These are phyloP conservation scores for Berberis thunbergii DNA, from an alignment of 164 flowering plant genomes.

Conservation along the genomic window DNA sequence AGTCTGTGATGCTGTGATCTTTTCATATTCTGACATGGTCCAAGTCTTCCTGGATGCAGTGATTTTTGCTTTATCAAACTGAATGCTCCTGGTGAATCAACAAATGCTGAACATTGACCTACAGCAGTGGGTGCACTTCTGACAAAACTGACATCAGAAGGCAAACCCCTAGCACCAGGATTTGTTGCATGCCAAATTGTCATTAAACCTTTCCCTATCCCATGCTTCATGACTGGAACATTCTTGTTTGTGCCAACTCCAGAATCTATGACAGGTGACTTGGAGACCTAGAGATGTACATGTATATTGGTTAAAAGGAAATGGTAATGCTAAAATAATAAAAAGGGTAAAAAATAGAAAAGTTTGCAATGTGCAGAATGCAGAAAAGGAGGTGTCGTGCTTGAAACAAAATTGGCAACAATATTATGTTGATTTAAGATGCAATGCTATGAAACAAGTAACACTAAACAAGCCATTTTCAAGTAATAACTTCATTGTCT, in stretches of 20 bases:
- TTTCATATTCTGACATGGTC: constrained; percentile 10
- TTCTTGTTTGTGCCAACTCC: constrained; percentile 14
- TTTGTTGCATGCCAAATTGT: constrained; percentile 53
- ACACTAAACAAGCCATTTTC: too few relatives aligned
- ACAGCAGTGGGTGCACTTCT: constrained; percentile 8
- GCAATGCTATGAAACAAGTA: too few relatives aligned
- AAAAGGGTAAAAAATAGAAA: too few relatives aligned
- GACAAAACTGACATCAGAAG: constrained; percentile 25
- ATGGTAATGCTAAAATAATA: too few relatives aligned
- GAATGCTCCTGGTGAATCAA: constrained; percentile 11
- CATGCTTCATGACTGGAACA: constrained; percentile 41
- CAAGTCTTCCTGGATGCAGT: too few relatives aligned
- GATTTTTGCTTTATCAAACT: too few relatives aligned
- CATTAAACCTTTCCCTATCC: constrained; percentile 83
- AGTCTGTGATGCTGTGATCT: constrained; percentile 1
- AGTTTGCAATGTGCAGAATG: too few relatives aligned
- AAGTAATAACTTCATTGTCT: too few relatives aligned
- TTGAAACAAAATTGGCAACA: too few relatives aligned
- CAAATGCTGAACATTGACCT: constrained; percentile 9
- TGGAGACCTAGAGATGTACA: constrained; percentile 20
- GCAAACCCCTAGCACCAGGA: constrained; percentile 32
- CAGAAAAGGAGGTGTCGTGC: too few relatives aligned
- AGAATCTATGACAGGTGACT: constrained; percentile 8
- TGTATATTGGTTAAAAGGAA: too few relatives aligned
- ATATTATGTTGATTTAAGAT: too few relatives aligned